Evolutionary conservation across 192 early-diverging fungal species (phyloP).

Genomic region (Coemansia sp.): DNA sequence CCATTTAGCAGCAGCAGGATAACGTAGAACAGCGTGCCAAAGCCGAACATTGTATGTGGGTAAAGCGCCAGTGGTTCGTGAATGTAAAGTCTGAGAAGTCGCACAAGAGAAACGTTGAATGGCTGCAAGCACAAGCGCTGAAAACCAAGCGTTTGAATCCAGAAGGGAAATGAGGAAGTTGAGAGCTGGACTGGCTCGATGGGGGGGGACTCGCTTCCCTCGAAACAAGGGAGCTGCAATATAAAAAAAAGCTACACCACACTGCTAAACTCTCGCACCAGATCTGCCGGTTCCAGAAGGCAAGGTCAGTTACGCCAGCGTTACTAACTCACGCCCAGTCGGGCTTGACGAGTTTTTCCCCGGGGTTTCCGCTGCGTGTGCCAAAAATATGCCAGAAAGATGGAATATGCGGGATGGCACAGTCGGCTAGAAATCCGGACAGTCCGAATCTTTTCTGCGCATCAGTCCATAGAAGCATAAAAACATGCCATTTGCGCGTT

Average conservation of each 20-base stretch:
- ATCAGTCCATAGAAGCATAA: too few species aligned
- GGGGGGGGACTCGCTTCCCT: too few species aligned
- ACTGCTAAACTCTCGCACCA: background rate
- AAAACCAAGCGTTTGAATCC: background rate
- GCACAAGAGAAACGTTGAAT: background rate
- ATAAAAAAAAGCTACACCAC: background rate
- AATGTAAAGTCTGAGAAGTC: too few species aligned
- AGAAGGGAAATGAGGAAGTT: background rate
- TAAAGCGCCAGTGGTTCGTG: background rate
- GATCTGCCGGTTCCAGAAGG: background rate
- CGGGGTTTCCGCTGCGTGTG: background rate
- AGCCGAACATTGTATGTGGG: constrained; percentile 54
- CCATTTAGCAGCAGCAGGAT: constrained; percentile 82
- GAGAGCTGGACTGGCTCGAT: background rate
- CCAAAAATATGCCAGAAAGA: background rate
- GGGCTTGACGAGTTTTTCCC: background rate
- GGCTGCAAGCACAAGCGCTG: background rate
- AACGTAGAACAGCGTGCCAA: constrained; percentile 79
- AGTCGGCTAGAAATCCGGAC: background rate
- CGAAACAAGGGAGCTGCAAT: background rate
- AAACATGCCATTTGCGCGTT: constrained; percentile 1
- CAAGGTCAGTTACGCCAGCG: too few species aligned
- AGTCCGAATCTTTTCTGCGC: background rate
- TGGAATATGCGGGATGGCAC: background rate
- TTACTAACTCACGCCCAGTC: background rate